Conservation (phyloP, 345 rosid genomes). For the Rhizophora mangle region DNA sequence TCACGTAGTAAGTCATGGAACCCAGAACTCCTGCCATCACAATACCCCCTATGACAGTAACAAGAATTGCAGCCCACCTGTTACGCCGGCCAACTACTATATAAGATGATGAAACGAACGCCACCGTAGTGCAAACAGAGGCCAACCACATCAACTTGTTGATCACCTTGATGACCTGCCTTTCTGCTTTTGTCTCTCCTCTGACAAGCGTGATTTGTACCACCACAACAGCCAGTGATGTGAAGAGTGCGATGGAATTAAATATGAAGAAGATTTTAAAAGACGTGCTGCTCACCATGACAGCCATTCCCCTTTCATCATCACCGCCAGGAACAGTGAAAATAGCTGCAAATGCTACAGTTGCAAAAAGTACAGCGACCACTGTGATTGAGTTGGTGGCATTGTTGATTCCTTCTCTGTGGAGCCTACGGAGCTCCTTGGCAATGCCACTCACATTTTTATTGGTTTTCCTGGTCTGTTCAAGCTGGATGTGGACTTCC, state of each 20-base stretch:
- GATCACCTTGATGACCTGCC: constrained; percentile 75
- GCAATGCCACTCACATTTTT: constrained; percentile 74
- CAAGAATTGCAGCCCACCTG: constrained; percentile 73
- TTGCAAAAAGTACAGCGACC: constrained; percentile 87
- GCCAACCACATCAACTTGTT: constrained; percentile 97
- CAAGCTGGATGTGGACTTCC: constrained; percentile 78
- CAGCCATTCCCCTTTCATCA: constrained; percentile 51
- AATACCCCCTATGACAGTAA: constrained; percentile 66
- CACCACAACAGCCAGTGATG: constrained; percentile 83
- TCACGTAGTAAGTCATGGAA: constrained; percentile 75
- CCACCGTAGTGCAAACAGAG: constrained; percentile 76
- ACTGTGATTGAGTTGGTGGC: constrained; percentile 87
- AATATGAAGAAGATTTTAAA: constrained; percentile 74
- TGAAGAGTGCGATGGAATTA: constrained; percentile 76
- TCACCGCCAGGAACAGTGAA: constrained; percentile 87
- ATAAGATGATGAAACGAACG: constrained; percentile 72
- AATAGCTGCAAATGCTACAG: constrained; percentile 89
- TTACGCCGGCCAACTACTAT: constrained; percentile 72
- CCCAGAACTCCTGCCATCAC: constrained; percentile 68
- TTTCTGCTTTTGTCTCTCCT: constrained; percentile 74
- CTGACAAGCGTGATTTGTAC: constrained; percentile 89
- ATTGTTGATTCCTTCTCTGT: constrained; percentile 73
- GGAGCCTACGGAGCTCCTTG: constrained; percentile 72
- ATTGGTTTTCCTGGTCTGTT: constrained; percentile 84
- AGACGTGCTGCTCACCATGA: constrained; percentile 36